These are phyloP conservation scores for Spencermartinsiella europaea DNA, from an alignment of 805 yeast species.

Conservation along the genomic window DNA sequence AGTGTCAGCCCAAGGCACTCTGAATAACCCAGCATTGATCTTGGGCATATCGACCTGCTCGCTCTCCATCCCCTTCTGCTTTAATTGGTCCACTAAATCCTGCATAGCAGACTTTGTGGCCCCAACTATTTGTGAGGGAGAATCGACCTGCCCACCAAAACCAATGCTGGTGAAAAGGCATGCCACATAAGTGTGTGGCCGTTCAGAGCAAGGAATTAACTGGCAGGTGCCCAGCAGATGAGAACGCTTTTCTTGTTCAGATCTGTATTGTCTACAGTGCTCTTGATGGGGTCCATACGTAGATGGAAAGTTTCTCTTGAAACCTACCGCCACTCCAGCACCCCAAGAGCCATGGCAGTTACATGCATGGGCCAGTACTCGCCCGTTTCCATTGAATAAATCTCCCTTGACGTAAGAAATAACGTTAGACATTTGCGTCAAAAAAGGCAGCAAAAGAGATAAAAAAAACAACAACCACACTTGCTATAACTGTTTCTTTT, in stretches of 20 bases:
- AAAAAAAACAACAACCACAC: neutral
- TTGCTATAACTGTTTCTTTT: too few species aligned
- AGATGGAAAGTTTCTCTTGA: conserved; percentile 49
- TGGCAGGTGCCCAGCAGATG: conserved; percentile 51
- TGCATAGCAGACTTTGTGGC: conserved; percentile 48
- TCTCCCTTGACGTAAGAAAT: conserved; percentile 51
- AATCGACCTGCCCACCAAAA: conserved; percentile 41
- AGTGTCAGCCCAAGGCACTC: conserved; percentile 73
- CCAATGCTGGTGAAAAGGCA: conserved; percentile 69
- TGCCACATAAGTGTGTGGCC: conserved; percentile 39
- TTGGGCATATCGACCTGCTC: conserved; percentile 57
- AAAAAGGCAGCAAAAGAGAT: neutral
- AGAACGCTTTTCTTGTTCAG: conserved; percentile 19
- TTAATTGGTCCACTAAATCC: conserved; percentile 41
- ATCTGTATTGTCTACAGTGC: conserved; percentile 35
- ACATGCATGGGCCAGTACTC: conserved; percentile 71
- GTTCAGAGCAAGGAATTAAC: conserved; percentile 39
- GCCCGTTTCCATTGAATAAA: conserved; percentile 40
- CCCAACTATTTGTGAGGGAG: conserved; percentile 42
- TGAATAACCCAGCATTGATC: conserved; percentile 76
- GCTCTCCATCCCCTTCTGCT: conserved; percentile 16
- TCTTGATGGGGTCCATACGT: conserved; percentile 47
- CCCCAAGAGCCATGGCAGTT: conserved; percentile 81
- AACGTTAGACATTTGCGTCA: neutral
- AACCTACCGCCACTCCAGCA: conserved; percentile 68